Percentiles rank a stretch among this genome's conserved stretches.
Conservation (phyloP, 148 eudicot species). For the Chenopodium quinoa region DNA sequence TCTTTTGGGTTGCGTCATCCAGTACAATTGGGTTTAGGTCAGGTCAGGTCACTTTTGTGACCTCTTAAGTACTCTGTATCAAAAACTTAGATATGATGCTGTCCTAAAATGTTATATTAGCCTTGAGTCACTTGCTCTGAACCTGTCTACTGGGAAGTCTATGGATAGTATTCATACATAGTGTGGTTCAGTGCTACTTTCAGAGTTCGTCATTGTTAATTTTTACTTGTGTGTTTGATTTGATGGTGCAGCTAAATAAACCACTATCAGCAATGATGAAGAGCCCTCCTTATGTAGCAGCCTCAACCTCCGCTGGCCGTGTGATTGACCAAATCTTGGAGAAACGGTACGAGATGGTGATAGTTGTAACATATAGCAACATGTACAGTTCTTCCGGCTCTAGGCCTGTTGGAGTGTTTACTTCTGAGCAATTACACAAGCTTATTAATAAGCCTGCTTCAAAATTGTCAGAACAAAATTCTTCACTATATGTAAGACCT, state of each 20-base stretch:
- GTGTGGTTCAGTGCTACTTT: neutral
- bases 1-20: neutral
- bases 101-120: neutral
- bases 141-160: neutral
- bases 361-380: slow-evolving; percentile 40
- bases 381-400: slow-evolving; percentile 39
- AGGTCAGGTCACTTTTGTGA: neutral
- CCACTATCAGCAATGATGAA: slow-evolving; percentile 56
- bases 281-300: slow-evolving; percentile 55
- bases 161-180: neutral
- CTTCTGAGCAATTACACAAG: slow-evolving; percentile 42
- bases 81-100: neutral
- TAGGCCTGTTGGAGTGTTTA: slow-evolving; percentile 60
- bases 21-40: neutral
- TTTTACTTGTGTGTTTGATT: neutral
- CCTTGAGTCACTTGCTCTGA: neutral
- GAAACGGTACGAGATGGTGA: slow-evolving; percentile 57
- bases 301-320: slow-evolving; percentile 53
- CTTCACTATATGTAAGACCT: slow-evolving; percentile 21
- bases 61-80: neutral
- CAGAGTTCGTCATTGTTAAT: neutral
- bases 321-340: slow-evolving; percentile 57
- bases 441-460: slow-evolving; percentile 38
- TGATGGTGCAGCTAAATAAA: slow-evolving; percentile 48
- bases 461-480: slow-evolving; percentile 18